phyloP scores from a whole-genome alignment of 2,329 filamentous ascomycete species.

The Lasiodiplodia theobromae region DNA sequence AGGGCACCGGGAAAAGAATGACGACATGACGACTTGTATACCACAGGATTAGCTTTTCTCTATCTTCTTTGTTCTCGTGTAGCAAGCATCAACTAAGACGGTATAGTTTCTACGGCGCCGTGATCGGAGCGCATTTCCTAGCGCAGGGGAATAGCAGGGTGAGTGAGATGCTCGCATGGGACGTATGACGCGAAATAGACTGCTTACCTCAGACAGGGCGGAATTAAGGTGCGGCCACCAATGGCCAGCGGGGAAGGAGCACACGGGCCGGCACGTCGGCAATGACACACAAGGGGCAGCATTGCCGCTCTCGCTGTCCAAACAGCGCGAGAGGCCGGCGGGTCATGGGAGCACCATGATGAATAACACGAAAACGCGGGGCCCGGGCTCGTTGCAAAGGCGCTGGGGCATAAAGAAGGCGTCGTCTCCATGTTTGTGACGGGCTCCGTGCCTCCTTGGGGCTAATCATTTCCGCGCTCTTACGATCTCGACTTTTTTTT shows the following conservation, averaged over 20 bases:
- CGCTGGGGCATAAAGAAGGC: background rate
- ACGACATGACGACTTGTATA: constrained; percentile 25
- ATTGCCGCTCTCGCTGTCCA: background rate
- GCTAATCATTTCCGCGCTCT: background rate
- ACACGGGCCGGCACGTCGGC: constrained; percentile 21
- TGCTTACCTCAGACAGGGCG: background rate
- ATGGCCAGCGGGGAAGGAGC: background rate
- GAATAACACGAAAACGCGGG: constrained; percentile 6
- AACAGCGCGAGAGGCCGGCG: background rate
- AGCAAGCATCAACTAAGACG: constrained; percentile 14
- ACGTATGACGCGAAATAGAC: background rate
- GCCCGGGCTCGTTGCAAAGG: background rate
- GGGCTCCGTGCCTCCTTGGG: constrained; percentile 10
- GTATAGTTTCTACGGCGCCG: constrained; percentile 6
- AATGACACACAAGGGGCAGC: background rate
- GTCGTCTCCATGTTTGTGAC: background rate
- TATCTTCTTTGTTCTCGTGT: background rate
- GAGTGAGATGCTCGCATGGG: background rate
- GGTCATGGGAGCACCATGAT: background rate
- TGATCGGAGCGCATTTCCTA: background rate
- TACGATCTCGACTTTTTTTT: background rate
- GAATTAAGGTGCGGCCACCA: background rate
- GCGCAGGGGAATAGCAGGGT: background rate
- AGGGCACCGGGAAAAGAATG: background rate
- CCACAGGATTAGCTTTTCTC: constrained; percentile 9